These are phyloP conservation scores for Eucalyptus fibrosa DNA, from an alignment of 345 rosid species.

Conservation along the genomic window DNA sequence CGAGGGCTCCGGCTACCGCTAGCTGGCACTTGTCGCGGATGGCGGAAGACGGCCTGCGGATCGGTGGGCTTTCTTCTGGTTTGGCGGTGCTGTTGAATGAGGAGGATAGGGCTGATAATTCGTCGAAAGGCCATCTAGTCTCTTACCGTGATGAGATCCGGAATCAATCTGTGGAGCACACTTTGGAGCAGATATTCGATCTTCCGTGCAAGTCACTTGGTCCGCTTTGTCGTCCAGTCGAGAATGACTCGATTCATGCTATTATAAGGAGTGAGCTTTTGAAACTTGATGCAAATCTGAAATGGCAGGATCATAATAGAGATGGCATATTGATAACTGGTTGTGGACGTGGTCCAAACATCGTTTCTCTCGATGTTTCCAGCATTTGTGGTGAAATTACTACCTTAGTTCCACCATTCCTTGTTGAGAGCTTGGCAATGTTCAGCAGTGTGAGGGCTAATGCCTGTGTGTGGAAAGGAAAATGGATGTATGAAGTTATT, in stretches of 20 bases:
- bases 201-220: constrained; percentile 51
- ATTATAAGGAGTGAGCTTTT: constrained; percentile 41
- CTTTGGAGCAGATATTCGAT: constrained; percentile 70
- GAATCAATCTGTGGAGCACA: constrained; percentile 58
- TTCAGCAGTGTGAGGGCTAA: constrained; percentile 89
- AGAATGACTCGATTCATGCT: constrained; percentile 21
- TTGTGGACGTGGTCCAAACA: constrained; percentile 28
- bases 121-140: constrained; percentile 41
- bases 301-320: constrained; percentile 9
- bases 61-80: constrained; percentile 73
- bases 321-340: constrained; percentile 48
- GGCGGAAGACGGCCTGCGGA: constrained; percentile 72
- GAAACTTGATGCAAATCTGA: constrained; percentile 8
- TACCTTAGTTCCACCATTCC: constrained; percentile 51
- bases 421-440: constrained; percentile 77
- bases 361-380: constrained; percentile 51
- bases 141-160: constrained; percentile 70
- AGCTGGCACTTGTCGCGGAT: constrained; percentile 16
- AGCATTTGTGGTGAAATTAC: constrained; percentile 82
- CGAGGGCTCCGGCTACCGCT: not conserved
- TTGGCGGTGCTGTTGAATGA: constrained; percentile 66
- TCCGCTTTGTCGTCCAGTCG: constrained; percentile 32
- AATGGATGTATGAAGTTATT: constrained; percentile 96
- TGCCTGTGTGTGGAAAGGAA: constrained; percentile 83
- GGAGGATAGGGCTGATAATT: constrained; percentile 46